Base-by-base conservation (phyloP, 2,329 filamentous ascomycete species). In the Fusarium transvaalense region DNA sequence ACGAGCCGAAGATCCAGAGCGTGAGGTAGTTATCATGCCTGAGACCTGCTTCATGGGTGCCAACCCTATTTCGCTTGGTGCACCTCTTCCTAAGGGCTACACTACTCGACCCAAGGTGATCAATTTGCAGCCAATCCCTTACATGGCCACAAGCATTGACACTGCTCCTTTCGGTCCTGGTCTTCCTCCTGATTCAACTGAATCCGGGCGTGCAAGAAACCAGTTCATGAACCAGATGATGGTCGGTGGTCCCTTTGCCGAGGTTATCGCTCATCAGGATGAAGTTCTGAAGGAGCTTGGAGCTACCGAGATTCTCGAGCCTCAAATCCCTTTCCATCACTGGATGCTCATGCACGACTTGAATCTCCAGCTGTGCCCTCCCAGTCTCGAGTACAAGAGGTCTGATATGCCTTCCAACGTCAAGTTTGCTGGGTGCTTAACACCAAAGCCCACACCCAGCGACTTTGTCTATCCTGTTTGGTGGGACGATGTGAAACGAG, bases 341-440 rank as follows among this genome's bases (percentile, higher is more conserved):
- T 78, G 74, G 71, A 61, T 74, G 48, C 52, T 71, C 14, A 64
- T 73, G 17, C 75, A 74, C 55, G 79, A 82, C 56, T 71, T 76
- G 7, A 71, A 69, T 3, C 71, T 83, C 6, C 77, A 82, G 43
- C 71, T 82, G 56, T 82, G 80, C 23, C 75, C 76, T 14, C 76
- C 78, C 0, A 78, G 77, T 38, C 70, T 82, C 13, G 81, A 83
- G 55, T 83, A 81, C 48, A 73, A 74, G 2, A 71, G 76, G 5
- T 76, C 76, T 12, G 78, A 80, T 54, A 59, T 81, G 5, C 78
- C 80, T 10, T 57, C 76, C 0, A 77, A 77, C 15, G 73, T 86
- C 27, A 77, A 78, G 9, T 86, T 82, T 56, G 77, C 79, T 23
- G 85, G 85, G 4, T 79, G 76, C 6, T 60, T 83, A 6, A 78